Conservation (phyloP, 2,329 filamentous ascomycete species). For the Arthroderma sp. region DNA sequence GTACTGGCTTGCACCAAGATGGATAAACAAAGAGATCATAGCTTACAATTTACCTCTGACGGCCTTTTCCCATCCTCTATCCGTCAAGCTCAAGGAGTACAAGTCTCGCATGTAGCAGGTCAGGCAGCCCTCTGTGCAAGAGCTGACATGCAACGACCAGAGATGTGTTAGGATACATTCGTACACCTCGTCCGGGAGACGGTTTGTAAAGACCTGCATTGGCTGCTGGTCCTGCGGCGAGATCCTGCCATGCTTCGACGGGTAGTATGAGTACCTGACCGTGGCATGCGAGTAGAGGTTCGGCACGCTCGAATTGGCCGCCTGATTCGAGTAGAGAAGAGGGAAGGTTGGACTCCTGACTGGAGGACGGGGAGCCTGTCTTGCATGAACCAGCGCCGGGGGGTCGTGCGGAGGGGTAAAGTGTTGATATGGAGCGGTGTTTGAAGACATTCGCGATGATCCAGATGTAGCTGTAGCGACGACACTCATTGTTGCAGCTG, state of each 20-base stretch:
- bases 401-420: conserved; percentile 18
- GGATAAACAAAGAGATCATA: neutral
- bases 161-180: conserved; percentile 43
- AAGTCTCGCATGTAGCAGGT: conserved; percentile 46
- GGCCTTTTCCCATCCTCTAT: conserved; percentile 44
- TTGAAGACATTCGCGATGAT: conserved; percentile 24
- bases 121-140: conserved; percentile 35
- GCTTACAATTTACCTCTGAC: conserved; percentile 41
- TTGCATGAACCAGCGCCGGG: conserved; percentile 4
- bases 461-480: conserved; percentile 29
- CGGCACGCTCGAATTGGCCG: conserved; percentile 27
- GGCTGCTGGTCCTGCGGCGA: conserved; percentile 4
- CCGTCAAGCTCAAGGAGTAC: conserved; percentile 42
- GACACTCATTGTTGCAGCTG: conserved; percentile 25
- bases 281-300: conserved; percentile 30
- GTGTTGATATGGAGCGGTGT: conserved; percentile 19
- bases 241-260: conserved; percentile 25
- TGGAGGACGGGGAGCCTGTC: conserved; percentile 21
- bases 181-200: conserved; percentile 43
- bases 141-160: conserved; percentile 33
- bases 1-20: neutral
- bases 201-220: conserved; percentile 31
- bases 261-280: conserved; percentile 23
- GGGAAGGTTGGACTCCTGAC: conserved; percentile 14
- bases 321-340: conserved; percentile 22